Percentiles rank a stretch among this genome's conserved stretches.
Evolutionary conservation across 2,329 filamentous ascomycete species (phyloP).

Genomic region (Fusarium aywerte): DNA sequence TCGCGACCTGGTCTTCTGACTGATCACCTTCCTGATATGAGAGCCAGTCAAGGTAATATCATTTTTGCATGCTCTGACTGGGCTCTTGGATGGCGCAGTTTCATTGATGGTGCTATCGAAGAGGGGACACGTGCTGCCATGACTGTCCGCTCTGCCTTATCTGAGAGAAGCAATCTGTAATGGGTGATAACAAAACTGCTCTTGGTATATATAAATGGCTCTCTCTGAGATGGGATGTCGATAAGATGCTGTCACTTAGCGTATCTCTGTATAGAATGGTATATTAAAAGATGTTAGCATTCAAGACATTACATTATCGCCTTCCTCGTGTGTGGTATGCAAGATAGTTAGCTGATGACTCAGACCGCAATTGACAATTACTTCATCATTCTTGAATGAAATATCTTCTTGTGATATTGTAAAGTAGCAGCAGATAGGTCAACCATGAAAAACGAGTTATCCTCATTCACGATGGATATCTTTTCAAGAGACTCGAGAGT

Average conservation of each 20-base stretch:
- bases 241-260: background rate
- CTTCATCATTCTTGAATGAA: too few species aligned
- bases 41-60: constrained; percentile 55
- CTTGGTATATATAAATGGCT: background rate
- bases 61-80: constrained; percentile 61
- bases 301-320: background rate
- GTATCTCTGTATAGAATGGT: background rate
- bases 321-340: too few species aligned
- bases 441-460: too few species aligned
- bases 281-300: background rate
- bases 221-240: background rate
- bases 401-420: too few species aligned
- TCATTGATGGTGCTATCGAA: constrained; percentile 62
- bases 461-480: too few species aligned
- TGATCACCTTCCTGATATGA: constrained; percentile 54
- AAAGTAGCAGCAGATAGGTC: too few species aligned
- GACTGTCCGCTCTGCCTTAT: constrained; percentile 11
- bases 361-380: too few species aligned
- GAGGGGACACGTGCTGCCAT: constrained; percentile 52
- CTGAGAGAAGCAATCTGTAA: constrained; percentile 10
- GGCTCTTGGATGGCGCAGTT: constrained; percentile 61
- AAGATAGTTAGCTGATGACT: too few species aligned
- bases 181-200: accelerated
- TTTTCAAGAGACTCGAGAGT: accelerated
- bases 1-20: constrained; percentile 52